Conservation (phyloP, 495 filamentous ascomycete genomes). For the Daldinia loculata region DNA sequence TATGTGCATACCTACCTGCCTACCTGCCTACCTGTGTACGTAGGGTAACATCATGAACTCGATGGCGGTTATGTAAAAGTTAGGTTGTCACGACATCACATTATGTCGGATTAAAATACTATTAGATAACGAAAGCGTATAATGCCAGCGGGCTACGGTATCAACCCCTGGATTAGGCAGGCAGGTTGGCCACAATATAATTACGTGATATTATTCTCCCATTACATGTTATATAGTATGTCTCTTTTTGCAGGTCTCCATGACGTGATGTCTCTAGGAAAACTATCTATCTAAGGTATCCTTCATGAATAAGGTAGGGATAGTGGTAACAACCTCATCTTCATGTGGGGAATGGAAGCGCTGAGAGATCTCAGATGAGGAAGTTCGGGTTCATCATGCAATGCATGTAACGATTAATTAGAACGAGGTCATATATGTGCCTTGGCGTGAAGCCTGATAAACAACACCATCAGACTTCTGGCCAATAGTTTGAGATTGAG, state of each 20-base stretch:
- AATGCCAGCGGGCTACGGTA: background rate
- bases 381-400: conserved; percentile 18
- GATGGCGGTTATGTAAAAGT: background rate
- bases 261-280: background rate
- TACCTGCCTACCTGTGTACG: background rate
- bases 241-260: background rate
- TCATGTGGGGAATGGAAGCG: conserved; percentile 15
- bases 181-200: background rate
- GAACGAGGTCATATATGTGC: background rate
- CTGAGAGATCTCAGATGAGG: conserved; percentile 27
- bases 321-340: conserved; percentile 11
- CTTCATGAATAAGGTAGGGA: conserved; percentile 7
- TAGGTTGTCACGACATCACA: background rate
- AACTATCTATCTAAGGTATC: background rate
- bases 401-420: conserved; percentile 14
- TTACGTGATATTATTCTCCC: conserved; percentile 21
- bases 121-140: background rate
- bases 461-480: background rate
- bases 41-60: background rate
- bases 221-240: background rate
- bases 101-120: background rate
- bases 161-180: conserved; percentile 28
- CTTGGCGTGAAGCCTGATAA: conserved; percentile 26
- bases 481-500: conserved; percentile 13
- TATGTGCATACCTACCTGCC: background rate